Base-by-base conservation (phyloP, 2,329 filamentous ascomycete species). In the Neonectria sp. region DNA sequence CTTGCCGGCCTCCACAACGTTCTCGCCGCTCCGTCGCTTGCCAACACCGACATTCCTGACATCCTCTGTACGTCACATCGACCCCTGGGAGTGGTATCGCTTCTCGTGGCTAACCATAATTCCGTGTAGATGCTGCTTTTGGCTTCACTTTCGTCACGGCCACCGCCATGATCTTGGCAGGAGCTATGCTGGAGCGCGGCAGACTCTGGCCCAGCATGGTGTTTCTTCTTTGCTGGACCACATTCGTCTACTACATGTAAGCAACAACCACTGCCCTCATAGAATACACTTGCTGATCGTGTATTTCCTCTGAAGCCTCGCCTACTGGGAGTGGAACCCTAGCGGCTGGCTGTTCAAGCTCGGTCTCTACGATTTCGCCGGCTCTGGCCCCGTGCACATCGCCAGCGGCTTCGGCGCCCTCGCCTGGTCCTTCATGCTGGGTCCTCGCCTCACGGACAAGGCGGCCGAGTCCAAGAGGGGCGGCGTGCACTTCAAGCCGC, bases 311-410 rank as follows among this genome's bases (percentile, higher is more conserved):
- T 11, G 11, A 2, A 75, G 73, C 3, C 86, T 91, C 40, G 89
- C 89, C 0, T 90, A 86, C 79, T 91, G 89, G 89, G 90, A 89
- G 4, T 92, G 90, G 90, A 92, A 92, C 73, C 75, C 85, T n/a
- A 87, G 86, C 59, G 90, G 90, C 12, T 92, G 90, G 90, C 80
- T 92, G 0, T 90, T 83, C 78, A 87, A 90, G 25, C 84, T 91
- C 2, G 86, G 86, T 1, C 84, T 86, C 0, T 83, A 88, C 67
- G 89, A 91, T 74, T 91, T 89, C 61, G 89, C 88, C 15, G 89
- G 89, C 59, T 87, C 87, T 13, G 89, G 90, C 1, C 90, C 89
- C 3, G 90, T 92, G 2, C 89, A 92, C 73, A 89, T 92, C 60
- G 86, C 89, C 3, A 87, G 84, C 1, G 89, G 90, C 3, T 91